These are phyloP conservation scores for Daldinia eschscholtzii DNA, from an alignment of 2,329 filamentous ascomycete genomes.

Conservation along the genomic window DNA sequence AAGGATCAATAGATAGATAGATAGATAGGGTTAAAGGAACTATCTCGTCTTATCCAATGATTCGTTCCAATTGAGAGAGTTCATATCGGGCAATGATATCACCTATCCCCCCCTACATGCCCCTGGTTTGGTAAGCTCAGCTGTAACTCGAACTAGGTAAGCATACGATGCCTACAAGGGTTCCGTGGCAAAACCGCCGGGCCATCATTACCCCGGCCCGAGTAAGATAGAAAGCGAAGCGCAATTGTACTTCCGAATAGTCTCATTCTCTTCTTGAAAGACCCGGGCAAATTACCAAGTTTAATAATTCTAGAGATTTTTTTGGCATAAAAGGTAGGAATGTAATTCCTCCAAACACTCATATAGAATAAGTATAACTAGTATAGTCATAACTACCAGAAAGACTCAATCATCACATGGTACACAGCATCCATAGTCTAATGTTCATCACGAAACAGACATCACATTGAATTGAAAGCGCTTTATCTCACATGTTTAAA, in stretches of 20 bases:
- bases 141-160: not conserved
- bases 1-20: not conserved
- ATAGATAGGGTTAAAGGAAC: not conserved
- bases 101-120: not conserved
- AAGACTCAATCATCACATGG: not conserved
- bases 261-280: not conserved
- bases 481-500: constrained; percentile 11
- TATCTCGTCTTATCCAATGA: not conserved
- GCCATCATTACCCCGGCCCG: not conserved
- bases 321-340: not conserved
- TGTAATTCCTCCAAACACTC: not conserved
- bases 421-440: not conserved
- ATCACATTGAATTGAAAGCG: constrained; percentile 20
- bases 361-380: not conserved
- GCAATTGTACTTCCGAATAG: not conserved
- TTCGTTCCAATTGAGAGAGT: not conserved
- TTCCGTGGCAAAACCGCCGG: not conserved
- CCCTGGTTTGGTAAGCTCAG: not conserved
- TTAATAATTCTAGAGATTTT: not conserved
- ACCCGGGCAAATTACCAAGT: too few relatives aligned
- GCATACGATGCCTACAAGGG: not conserved
- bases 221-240: not conserved
- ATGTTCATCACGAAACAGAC: constrained; percentile 26
- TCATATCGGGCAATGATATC: not conserved
- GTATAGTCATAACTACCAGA: not conserved